phyloP scores from a whole-genome alignment of 768 basidiomycete genomes.

The Amanita muscaria region DNA sequence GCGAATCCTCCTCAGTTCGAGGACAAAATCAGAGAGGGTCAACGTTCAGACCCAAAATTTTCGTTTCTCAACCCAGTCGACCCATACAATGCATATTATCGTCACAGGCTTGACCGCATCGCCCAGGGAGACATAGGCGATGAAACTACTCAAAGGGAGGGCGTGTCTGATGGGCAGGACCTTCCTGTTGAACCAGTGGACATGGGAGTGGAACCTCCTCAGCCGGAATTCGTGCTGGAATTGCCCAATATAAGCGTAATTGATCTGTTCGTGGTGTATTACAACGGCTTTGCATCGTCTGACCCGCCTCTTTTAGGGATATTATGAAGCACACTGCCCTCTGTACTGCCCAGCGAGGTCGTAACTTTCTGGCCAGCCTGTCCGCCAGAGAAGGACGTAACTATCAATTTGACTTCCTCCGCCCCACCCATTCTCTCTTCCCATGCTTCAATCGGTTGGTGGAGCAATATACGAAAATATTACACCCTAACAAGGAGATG shows the following conservation, averaged over 20 bases:
- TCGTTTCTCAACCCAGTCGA: conserved; percentile 95
- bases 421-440: conserved; percentile 93
- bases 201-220: conserved; percentile 66
- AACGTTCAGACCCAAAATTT: conserved; percentile 95
- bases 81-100: conserved; percentile 98
- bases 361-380: conserved; percentile 75
- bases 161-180: conserved; percentile 24
- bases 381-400: conserved; percentile 88
- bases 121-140: conserved; percentile 67
- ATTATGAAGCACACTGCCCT: conserved; percentile 94
- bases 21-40: conserved; percentile 94
- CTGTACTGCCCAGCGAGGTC: conserved; percentile 88
- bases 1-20: conserved; percentile 90
- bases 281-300: conserved; percentile 5
- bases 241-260: conserved; percentile 81
- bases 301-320: conserved; percentile 43
- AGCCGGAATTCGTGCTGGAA: conserved; percentile 76
- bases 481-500: conserved; percentile 72
- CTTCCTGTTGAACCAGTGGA: conserved; percentile 44
- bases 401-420: conserved; percentile 96
- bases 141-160: conserved; percentile 41
- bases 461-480: conserved; percentile 88
- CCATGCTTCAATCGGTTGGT: conserved; percentile 96
- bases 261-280: conserved; percentile 66
- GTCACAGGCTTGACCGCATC: conserved; percentile 81